A percentile compares a stretch with the other conserved stretches of the same genome.
phyloP scores from a whole-genome alignment of 495 filamentous ascomycete species.

The Polyplosphaeria fusca region DNA sequence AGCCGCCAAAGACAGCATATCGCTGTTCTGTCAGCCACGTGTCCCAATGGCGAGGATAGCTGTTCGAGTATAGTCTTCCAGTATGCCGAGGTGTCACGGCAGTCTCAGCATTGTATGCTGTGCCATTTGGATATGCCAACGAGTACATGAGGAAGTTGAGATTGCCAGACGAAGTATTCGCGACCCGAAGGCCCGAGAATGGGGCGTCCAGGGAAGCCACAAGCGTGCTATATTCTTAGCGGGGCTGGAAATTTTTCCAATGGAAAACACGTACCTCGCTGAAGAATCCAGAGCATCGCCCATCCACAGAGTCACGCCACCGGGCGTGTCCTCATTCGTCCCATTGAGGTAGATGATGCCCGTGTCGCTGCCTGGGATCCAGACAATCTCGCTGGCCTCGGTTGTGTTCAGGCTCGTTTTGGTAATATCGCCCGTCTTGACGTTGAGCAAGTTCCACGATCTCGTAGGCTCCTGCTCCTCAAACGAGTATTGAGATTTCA shows the following conservation, averaged over 20 bases:
- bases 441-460: constrained; percentile 44
- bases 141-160: constrained; percentile 41
- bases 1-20: constrained; percentile 49
- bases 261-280: constrained; percentile 4
- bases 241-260: not conserved
- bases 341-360: constrained; percentile 49
- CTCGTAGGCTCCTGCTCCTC: constrained; percentile 40
- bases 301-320: constrained; percentile 47
- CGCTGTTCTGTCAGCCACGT: constrained; percentile 54
- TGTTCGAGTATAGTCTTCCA: constrained; percentile 63
- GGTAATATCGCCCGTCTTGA: constrained; percentile 42
- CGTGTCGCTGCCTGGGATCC: constrained; percentile 45
- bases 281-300: constrained; percentile 29
- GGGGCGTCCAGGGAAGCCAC: constrained; percentile 30
- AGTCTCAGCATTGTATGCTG: constrained; percentile 57
- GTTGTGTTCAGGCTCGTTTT: constrained; percentile 43
- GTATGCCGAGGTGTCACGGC: constrained; percentile 55
- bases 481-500: constrained; percentile 48
- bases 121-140: constrained; percentile 58
- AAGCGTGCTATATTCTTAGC: constrained; percentile 11
- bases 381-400: constrained; percentile 48
- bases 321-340: constrained; percentile 46
- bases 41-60: constrained; percentile 80
- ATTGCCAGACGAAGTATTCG: constrained; percentile 28
- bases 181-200: constrained; percentile 30